These are phyloP conservation scores for Fusarium ambrosium DNA, from an alignment of 2,329 filamentous ascomycete species.

Conservation along the genomic window DNA sequence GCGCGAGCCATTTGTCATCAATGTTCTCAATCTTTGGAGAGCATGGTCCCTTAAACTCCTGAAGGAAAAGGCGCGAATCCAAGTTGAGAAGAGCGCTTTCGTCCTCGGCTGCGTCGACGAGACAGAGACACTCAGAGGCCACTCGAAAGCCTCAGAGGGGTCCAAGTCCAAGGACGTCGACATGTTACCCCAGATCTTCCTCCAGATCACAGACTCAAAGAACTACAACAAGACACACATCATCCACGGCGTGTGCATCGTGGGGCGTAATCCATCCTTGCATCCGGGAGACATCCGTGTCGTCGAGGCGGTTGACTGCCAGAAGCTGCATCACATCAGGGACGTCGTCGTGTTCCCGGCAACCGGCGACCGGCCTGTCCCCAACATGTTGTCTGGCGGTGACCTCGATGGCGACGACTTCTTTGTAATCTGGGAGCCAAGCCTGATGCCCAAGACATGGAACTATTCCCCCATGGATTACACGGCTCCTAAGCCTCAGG, in stretches of 20 bases:
- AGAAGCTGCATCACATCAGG: constrained; percentile 79
- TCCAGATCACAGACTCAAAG: constrained; percentile 78
- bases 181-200: constrained; percentile 85
- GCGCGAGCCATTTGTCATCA: constrained; percentile 84
- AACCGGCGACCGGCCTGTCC: constrained; percentile 84
- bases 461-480: constrained; percentile 86
- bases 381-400: constrained; percentile 95
- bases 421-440: constrained; percentile 89
- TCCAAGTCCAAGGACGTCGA: constrained; percentile 59
- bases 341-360: constrained; percentile 92
- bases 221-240: constrained; percentile 70
- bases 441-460: constrained; percentile 77
- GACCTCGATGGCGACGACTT: constrained; percentile 98
- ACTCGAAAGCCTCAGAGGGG: constrained; percentile 66
- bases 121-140: constrained; percentile 79
- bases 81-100: constrained; percentile 86
- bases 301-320: constrained; percentile 84
- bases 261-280: constrained; percentile 93
- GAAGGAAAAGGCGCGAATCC: constrained; percentile 92
- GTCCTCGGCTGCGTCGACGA: constrained; percentile 92
- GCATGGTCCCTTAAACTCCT: constrained; percentile 90
- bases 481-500: constrained; percentile 66
- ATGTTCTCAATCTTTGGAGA: constrained; percentile 85
- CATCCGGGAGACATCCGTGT: constrained; percentile 93
- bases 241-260: constrained; percentile 81